A percentile compares a stretch with the other conserved stretches of the same genome.
phyloP scores from a whole-genome alignment of 352 stramenopile species.

The Lagenidium sp. region DNA sequence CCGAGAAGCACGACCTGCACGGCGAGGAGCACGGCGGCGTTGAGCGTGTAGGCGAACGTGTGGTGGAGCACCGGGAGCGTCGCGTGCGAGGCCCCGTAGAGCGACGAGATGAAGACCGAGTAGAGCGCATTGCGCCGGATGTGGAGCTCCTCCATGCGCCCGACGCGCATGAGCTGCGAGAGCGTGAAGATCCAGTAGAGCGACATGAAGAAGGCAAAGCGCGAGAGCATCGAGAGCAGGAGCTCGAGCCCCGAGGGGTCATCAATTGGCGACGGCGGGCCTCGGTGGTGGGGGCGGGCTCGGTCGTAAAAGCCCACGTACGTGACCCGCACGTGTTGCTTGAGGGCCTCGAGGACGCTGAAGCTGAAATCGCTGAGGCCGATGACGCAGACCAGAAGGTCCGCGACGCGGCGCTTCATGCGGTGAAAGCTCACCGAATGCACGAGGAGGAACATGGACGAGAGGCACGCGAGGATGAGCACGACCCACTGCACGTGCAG shows the following conservation, averaged over 20 bases:
- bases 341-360: conserved; percentile 31
- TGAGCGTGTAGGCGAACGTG: conserved; percentile 25
- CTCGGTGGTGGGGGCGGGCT: neutral
- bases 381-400: conserved; percentile 61
- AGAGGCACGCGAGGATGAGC: conserved; percentile 23
- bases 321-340: conserved; percentile 27
- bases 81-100: conserved; percentile 50
- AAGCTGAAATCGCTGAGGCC: conserved; percentile 49
- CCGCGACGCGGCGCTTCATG: conserved; percentile 54
- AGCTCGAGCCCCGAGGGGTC: conserved; percentile 9
- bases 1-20: conserved; percentile 36
- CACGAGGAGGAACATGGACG: conserved; percentile 46
- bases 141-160: conserved; percentile 43
- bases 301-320: conserved; percentile 34
- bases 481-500: conserved; percentile 37
- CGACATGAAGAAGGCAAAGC: conserved; percentile 69
- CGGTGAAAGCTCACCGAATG: conserved; percentile 50
- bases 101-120: conserved; percentile 28
- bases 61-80: conserved; percentile 19
- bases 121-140: conserved; percentile 33
- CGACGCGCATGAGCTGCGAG: conserved; percentile 58
- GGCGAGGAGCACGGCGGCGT: conserved; percentile 27
- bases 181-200: conserved; percentile 64
- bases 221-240: conserved; percentile 29
- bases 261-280: conserved; percentile 1